Evolutionary conservation across 805 yeast species (phyloP).

Genomic region (Ogataea pilisensis): DNA sequence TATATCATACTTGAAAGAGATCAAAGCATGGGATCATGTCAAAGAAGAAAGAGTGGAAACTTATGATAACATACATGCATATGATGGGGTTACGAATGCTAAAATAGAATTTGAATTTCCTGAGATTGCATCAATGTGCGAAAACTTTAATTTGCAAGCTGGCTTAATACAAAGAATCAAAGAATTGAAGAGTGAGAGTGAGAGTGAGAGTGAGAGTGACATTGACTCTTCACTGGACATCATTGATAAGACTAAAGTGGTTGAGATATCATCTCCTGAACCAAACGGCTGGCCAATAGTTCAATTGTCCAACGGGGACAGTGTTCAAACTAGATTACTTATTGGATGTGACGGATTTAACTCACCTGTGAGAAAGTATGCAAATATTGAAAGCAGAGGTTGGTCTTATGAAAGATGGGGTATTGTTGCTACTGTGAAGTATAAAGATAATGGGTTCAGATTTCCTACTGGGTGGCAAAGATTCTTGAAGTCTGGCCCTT

Average conservation of each 20-base stretch:
- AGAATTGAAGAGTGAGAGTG: conserved; percentile 38
- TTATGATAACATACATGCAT: conserved; percentile 78
- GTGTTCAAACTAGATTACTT: conserved; percentile 63
- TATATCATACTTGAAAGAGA: conserved; percentile 55
- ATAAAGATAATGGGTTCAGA: conserved; percentile 68
- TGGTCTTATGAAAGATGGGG: conserved; percentile 90
- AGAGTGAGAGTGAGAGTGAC: too few species aligned
- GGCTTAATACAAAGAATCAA: conserved; percentile 55
- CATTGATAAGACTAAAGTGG: conserved; percentile 65
- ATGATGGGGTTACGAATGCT: conserved; percentile 77
- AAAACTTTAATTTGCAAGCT: conserved; percentile 78
- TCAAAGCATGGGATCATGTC: conserved; percentile 75
- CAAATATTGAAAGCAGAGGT: conserved; percentile 82
- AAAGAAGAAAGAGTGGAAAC: conserved; percentile 67
- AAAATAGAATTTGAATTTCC: conserved; percentile 67
- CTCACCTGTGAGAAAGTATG: conserved; percentile 82
- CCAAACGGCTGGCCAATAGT: conserved; percentile 72
- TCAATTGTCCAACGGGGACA: conserved; percentile 58
- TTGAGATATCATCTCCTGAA: conserved; percentile 41
- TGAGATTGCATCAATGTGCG: conserved; percentile 79
- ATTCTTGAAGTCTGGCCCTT: conserved; percentile 85
- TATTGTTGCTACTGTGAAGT: conserved; percentile 82
- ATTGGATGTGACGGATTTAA: conserved; percentile 96
- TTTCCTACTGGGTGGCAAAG: conserved; percentile 83
- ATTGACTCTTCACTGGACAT: conserved; percentile 35